Base-by-base conservation (phyloP, 306 rosid species). In the Alnus rubra region DNA sequence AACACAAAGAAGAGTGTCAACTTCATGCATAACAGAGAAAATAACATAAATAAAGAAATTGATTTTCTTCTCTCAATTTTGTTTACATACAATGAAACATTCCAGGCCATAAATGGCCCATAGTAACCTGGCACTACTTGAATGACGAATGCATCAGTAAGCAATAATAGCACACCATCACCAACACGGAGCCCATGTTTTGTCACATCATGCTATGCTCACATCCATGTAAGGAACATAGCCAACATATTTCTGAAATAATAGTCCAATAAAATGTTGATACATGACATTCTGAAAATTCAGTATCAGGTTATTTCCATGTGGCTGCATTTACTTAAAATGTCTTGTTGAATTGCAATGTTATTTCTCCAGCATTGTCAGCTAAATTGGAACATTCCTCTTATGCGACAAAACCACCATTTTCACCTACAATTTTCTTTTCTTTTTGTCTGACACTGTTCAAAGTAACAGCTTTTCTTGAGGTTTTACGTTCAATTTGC, bases 1-100 rank as follows among this genome's bases (percentile, higher is more conserved):
- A 70, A 65, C 74, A 84, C 37, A 77, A 28, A 59, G 55, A 37
- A 30, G 51, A 5, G 79, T 76, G 78, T 39, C 69, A 78, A 74
- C 54, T 59, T 75, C 39, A 74, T 55, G 45, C 12, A 55, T 28
- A 79, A 53, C 67, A 76, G 7, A 19, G 60, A 47, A 69, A 70
- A 37, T 7, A 45, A 11, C 39, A 60, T 3, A 62, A 31, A 3
- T 19, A 3, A n/a, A 55, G 16, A 13, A 62, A 11, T 11, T 52
- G 58, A 52, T 52, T 11, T 2, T 62, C 16, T 58, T 48, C 14
- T 54, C 68, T 60, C 23, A 72, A 63, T 5, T 45, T 74, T 15
- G 58, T 37, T 44, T 52, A 54, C 56, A 52, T 30, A 47, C 49
- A 76, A 53, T 50, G 44, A 56, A 64, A 28, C 16, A 59, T 47